A percentile compares a stretch with the other conserved stretches of the same genome.
Evolutionary conservation across 768 basidiomycete genomes (phyloP).

Genomic region (Tricholoma bakamatsutake): DNA sequence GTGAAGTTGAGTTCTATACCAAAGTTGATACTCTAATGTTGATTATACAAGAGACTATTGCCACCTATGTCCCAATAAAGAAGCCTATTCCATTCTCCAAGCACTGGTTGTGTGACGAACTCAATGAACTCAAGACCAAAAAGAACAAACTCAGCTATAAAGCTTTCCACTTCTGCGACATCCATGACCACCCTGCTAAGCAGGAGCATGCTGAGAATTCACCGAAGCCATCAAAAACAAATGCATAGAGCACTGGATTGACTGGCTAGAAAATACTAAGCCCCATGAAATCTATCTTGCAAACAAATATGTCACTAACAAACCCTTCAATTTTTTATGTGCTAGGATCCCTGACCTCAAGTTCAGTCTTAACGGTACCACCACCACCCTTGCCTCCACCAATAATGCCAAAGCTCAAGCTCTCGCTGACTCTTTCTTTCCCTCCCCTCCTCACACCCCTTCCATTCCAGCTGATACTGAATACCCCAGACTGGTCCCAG

Average conservation of each 20-base stretch:
- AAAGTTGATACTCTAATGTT: background rate
- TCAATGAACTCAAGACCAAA: slow-evolving; percentile 10
- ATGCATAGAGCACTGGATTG: background rate
- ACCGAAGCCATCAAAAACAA: background rate
- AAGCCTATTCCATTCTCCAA: slow-evolving; percentile 13
- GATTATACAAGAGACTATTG: slow-evolving; percentile 7
- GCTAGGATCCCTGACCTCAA: too few relatives aligned
- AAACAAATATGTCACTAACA: slow-evolving; percentile 1
- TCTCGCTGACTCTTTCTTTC: slow-evolving; percentile 13
- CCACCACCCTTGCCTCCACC: background rate
- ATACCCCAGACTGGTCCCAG: too few relatives aligned
- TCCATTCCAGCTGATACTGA: too few relatives aligned
- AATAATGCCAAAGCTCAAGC: slow-evolving; percentile 1
- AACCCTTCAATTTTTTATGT: background rate
- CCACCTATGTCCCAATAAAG: background rate
- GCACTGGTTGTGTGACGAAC: slow-evolving; percentile 17
- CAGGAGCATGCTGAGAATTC: background rate
- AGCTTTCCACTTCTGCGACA: background rate
- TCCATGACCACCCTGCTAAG: background rate
- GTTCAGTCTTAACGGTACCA: too few relatives aligned
- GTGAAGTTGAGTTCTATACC: slow-evolving; percentile 1
- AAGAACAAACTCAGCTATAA: background rate
- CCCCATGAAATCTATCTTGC: background rate
- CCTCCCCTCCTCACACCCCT: too few relatives aligned
- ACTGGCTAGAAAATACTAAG: background rate